A percentile compares a stretch with the other conserved stretches of the same genome.
Conservation (phyloP, 2,329 filamentous ascomycete genomes). For the Penicillium digitatum region DNA sequence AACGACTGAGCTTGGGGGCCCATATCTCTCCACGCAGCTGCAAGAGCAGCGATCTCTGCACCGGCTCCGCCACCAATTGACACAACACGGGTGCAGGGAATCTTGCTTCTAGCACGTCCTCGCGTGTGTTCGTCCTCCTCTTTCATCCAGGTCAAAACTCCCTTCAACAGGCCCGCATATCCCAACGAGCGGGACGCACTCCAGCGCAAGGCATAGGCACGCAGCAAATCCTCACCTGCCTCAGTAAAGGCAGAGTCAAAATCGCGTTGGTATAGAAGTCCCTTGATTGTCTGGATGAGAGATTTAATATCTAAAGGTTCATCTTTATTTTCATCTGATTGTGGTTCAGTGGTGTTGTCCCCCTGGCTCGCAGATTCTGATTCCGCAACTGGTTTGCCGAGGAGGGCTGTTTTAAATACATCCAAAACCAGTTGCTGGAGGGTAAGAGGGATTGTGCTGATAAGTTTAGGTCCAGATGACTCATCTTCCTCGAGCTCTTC, state of each 20-base stretch:
- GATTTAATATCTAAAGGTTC: constrained; percentile 40
- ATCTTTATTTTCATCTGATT: constrained; percentile 6
- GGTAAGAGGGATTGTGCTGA: constrained; percentile 44
- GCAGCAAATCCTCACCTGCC: constrained; percentile 63
- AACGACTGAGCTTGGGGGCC: constrained; percentile 13
- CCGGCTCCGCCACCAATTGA: constrained; percentile 64
- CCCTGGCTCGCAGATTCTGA: background rate
- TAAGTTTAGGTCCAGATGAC: constrained; percentile 21
- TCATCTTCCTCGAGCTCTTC: background rate
- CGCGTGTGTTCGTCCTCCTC: background rate
- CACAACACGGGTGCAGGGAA: constrained; percentile 38
- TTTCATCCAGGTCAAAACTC: constrained; percentile 28
- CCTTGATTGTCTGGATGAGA: constrained; percentile 76
- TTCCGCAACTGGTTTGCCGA: constrained; percentile 26
- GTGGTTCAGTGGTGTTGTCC: background rate
- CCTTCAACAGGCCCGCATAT: constrained; percentile 62
- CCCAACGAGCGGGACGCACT: constrained; percentile 80
- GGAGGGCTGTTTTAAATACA: constrained; percentile 66
- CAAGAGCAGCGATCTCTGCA: constrained; percentile 63
- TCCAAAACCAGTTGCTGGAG: constrained; percentile 69
- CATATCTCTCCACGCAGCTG: constrained; percentile 48
- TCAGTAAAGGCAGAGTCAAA: constrained; percentile 70
- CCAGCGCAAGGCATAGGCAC: constrained; percentile 85
- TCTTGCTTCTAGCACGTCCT: background rate
- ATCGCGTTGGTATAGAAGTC: constrained; percentile 78